A percentile compares a stretch with the other conserved stretches of the same genome.
Evolutionary conservation across 768 basidiomycete species (phyloP).

Genomic region (Phylloporus sp.): DNA sequence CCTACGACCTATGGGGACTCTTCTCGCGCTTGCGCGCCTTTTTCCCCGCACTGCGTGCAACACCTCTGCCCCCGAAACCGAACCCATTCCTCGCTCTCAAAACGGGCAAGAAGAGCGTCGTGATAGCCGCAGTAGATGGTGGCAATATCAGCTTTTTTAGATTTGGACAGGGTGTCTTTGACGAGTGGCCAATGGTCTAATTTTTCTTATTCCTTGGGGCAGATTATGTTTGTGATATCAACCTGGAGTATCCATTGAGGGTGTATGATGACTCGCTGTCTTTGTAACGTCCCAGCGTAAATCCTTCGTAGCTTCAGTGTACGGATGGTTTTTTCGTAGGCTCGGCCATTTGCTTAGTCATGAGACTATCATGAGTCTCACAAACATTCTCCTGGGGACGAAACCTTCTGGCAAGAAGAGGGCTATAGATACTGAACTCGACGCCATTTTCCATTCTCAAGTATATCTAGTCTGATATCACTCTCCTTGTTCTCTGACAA

Average conservation of each 20-base stretch:
- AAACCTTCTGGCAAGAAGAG: conserved; percentile 34
- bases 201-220: background rate
- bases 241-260: no score
- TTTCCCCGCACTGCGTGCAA: conserved; percentile 2
- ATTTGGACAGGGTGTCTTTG: conserved; percentile 82
- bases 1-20: background rate
- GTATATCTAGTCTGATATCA: conserved; percentile 33
- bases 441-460: conserved; percentile 55
- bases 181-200: conserved; percentile 70
- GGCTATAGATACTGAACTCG: conserved; percentile 56
- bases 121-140: conserved; percentile 85
- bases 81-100: conserved; percentile 83
- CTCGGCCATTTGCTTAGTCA: no score
- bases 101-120: conserved; percentile 74
- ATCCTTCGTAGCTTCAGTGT: no score
- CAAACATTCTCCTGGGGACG: conserved; percentile 46
- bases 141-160: conserved; percentile 87
- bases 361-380: conserved; percentile 54
- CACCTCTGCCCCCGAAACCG: conserved; percentile 32
- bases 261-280: no score
- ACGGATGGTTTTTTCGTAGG: no score
- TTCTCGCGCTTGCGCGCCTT: conserved; percentile 5
- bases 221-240: no score
- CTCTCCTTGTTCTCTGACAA: conserved; percentile 3
- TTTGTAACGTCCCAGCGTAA: no score